Evolutionary conservation across 2,329 filamentous ascomycete species (phyloP), one percentile per base, ranked within the genome.

Genomic region (Verticillium longisporum): DNA sequence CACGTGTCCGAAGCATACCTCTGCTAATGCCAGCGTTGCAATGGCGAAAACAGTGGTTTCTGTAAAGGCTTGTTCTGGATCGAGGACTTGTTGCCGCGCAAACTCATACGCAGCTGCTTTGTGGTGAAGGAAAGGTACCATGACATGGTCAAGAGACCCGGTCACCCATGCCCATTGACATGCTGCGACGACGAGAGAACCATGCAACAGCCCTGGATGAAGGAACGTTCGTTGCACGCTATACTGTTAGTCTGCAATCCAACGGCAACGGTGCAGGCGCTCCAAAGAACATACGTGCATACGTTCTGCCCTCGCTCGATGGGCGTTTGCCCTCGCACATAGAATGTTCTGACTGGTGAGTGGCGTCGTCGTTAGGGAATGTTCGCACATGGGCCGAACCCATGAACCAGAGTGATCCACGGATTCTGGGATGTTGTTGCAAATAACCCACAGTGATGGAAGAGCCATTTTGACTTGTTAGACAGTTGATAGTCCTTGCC

Each of bases 91-190:
- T 63, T 77, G 72, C 62, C 77, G 75, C 57, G 77, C 77, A 61
- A 78, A 79, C 59, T 76, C 74, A 67, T 79, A 79, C 11, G 78
- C 78, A 56, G 78, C 75, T 32, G 77, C 71, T 64, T 80, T 80
- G 66, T 79, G 77, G 61, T 79, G 77, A 58, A 79, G 71, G 64
- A 79, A 78, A 13, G 77, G 75, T 26, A 79, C 70, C 64, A 75
- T 74, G 65, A 78, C 77, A 58, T 76, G 72, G 59, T 78, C 77
- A 66, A 77, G 73, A 58, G 77, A 77, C 36, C 77, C 77, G 2
- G 74, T 78, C 55, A 76, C 73, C 77, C 77, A 79, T 31, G 76
- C 75, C 75, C 76, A 78, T 58, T 79, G 77, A 58, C 77, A 74
- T 31, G 75, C 75, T 21, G 77, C 78, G 63, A 79, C 71, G 63